Evolutionary conservation across 1,284 basidiomycete species (phyloP).

Genomic region (Ustanciosporium gigantosporum): DNA sequence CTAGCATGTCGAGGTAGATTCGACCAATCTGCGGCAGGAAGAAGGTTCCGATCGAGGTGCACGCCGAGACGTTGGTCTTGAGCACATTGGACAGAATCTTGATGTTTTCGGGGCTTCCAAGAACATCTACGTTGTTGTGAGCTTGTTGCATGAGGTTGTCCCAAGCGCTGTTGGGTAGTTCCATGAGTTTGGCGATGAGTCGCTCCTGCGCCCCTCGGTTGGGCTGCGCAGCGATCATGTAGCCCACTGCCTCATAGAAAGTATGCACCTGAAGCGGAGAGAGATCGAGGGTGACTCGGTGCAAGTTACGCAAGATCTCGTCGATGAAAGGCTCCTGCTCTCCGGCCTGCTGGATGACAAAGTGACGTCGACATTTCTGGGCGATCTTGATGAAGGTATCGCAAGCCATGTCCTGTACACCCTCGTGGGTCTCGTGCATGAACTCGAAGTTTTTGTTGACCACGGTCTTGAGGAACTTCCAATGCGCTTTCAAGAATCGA

Average conservation of each 20-base stretch:
- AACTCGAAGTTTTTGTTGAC: constrained; percentile 99
- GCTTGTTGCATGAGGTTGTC: constrained; percentile 97
- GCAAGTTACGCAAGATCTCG: constrained; percentile 88
- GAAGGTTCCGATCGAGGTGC: constrained; percentile 93
- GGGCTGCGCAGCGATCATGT: constrained; percentile 99
- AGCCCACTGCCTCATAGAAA: constrained; percentile 83
- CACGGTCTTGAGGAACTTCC: constrained; percentile 99
- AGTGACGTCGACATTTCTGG: constrained; percentile 96
- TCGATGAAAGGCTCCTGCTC: constrained; percentile 98
- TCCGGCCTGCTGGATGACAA: constrained; percentile 97
- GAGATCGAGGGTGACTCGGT: constrained; percentile 92
- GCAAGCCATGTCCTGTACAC: constrained; percentile 99
- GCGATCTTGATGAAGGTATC: constrained; percentile 99
- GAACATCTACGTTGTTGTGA: constrained; percentile 86
- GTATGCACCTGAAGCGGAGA: constrained; percentile 80
- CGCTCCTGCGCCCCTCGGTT: constrained; percentile 97
- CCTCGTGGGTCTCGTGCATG: constrained; percentile 99
- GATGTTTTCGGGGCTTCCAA: constrained; percentile 89
- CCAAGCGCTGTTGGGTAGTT: constrained; percentile 97
- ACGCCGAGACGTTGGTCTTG: constrained; percentile 98
- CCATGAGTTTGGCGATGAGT: constrained; percentile 93
- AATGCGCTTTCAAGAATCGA: constrained; percentile 98
- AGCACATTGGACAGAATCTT: constrained; percentile 96
- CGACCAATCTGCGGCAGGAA: constrained; percentile 95
- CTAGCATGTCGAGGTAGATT: constrained; percentile 97